Evolutionary conservation across 2,329 filamentous ascomycete genomes (phyloP).

Genomic region (Gaeumannomyces sp.): DNA sequence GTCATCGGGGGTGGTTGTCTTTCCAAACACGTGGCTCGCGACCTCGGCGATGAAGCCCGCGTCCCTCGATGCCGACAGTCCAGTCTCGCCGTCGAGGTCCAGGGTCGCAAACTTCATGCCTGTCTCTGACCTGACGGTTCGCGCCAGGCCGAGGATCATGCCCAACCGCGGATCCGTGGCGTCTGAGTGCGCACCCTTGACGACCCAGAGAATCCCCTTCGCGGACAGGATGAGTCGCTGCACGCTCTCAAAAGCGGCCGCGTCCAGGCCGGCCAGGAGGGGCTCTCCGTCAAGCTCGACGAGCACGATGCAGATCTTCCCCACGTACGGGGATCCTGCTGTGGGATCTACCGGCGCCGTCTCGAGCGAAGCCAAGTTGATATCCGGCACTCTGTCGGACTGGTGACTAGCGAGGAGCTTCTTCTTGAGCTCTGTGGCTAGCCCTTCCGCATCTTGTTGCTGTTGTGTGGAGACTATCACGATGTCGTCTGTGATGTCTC

Average conservation of each 20-base stretch:
- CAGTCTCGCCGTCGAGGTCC: slow-evolving; percentile 22
- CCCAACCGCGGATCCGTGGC: slow-evolving; percentile 25
- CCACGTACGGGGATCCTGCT: neutral
- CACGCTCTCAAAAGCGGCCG: slow-evolving; percentile 15
- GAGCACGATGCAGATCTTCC: slow-evolving; percentile 19
- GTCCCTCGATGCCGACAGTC: slow-evolving; percentile 12
- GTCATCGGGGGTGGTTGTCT: neutral
- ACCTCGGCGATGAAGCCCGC: slow-evolving; percentile 8
- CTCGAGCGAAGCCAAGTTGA: slow-evolving; percentile 13
- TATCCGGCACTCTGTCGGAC: neutral
- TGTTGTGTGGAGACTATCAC: slow-evolving; percentile 10
- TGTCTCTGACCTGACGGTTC: slow-evolving; percentile 28
- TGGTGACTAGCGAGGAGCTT: slow-evolving; percentile 8
- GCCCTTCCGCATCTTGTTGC: neutral
- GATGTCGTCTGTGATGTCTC: slow-evolving; percentile 10
- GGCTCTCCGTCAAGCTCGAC: slow-evolving; percentile 17
- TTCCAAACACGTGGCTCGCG: slow-evolving; percentile 9
- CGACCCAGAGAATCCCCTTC: slow-evolving; percentile 30
- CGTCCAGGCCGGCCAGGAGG: slow-evolving; percentile 15
- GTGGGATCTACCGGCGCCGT: slow-evolving; percentile 9
- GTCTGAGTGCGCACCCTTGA: slow-evolving; percentile 27
- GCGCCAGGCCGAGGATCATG: slow-evolving; percentile 27
- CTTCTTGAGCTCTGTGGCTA: slow-evolving; percentile 13
- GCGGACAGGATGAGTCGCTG: slow-evolving; percentile 18
- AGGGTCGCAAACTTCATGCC: slow-evolving; percentile 27